These are phyloP conservation scores for Apiotrichum mycotoxinovorans DNA, from an alignment of 1,284 basidiomycete species.

Conservation along the genomic window DNA sequence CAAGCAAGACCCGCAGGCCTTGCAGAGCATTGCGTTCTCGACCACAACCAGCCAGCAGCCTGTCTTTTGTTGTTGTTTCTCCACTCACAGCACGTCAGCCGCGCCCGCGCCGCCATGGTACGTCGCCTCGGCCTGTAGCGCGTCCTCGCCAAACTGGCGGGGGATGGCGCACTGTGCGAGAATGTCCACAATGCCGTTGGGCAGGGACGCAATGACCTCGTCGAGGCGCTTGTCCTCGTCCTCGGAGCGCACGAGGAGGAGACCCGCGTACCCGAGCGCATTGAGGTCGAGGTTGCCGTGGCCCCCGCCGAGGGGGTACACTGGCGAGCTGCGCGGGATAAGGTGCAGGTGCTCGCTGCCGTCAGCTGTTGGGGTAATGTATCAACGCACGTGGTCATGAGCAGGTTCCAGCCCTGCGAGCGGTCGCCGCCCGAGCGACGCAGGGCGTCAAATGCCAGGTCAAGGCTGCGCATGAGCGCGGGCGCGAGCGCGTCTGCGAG, in stretches of 20 bases:
- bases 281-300: constrained; percentile 61
- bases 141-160: constrained; percentile 42
- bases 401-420: constrained; percentile 64
- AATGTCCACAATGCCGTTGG: constrained; percentile 36
- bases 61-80: not conserved
- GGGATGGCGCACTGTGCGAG: constrained; percentile 42
- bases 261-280: constrained; percentile 79
- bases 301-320: constrained; percentile 29
- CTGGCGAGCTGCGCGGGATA: constrained; percentile 61
- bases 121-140: constrained; percentile 29
- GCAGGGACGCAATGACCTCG: constrained; percentile 27
- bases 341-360: constrained; percentile 68
- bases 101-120: constrained; percentile 21
- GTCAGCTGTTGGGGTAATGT: constrained; percentile 4
- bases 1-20: no score
- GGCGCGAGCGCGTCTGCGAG: constrained; percentile 60
- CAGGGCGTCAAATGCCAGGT: constrained; percentile 67
- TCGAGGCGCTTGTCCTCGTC: constrained; percentile 64
- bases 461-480: constrained; percentile 69
- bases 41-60: no score
- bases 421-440: constrained; percentile 34
- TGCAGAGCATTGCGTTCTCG: no score
- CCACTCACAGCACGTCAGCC: constrained; percentile 1
- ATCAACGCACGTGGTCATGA: constrained; percentile 59
- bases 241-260: constrained; percentile 75